Percentiles rank a stretch among this genome's conserved stretches.
Conservation (phyloP, 1,284 basidiomycete species). For the Chiua sp. region DNA sequence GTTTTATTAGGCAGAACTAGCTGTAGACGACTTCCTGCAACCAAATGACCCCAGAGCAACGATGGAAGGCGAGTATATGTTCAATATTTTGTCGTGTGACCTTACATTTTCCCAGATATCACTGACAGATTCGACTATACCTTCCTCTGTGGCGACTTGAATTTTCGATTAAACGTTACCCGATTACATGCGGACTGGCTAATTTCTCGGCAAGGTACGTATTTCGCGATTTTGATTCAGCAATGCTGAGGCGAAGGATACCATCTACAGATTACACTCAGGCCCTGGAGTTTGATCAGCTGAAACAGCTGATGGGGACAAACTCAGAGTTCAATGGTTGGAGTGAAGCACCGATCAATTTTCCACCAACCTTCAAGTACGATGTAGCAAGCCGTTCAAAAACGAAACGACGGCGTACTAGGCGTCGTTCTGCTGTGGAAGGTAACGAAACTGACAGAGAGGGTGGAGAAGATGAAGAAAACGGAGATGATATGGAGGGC, state of each 20-base stretch:
- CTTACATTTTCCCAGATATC: constrained; percentile 54
- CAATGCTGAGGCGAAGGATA: constrained; percentile 1
- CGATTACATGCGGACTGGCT: constrained; percentile 79
- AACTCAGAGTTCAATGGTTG: constrained; percentile 73
- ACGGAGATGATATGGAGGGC: constrained; percentile 45
- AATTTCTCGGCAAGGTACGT: constrained; percentile 57
- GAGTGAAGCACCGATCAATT: constrained; percentile 69
- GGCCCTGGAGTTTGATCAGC: constrained; percentile 82
- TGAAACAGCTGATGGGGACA: constrained; percentile 70
- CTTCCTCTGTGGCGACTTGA: constrained; percentile 84
- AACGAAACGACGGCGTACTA: constrained; percentile 43
- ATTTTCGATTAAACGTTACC: constrained; percentile 77
- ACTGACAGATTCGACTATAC: constrained; percentile 86
- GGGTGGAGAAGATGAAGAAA: constrained; percentile 44
- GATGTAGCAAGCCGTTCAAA: constrained; percentile 67
- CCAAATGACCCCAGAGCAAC: constrained; percentile 64
- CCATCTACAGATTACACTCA: constrained; percentile 62
- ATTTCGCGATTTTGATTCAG: not conserved
- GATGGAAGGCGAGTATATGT: constrained; percentile 61
- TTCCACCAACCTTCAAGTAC: constrained; percentile 88
- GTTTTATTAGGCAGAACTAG: constrained; percentile 56
- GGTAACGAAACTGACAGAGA: constrained; percentile 39
- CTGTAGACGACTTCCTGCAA: constrained; percentile 69
- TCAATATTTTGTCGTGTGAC: not conserved
- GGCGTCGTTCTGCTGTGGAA: constrained; percentile 36